A percentile compares a stretch with the other conserved stretches of the same genome.
These are phyloP conservation scores for Debaryomyces subglobosus DNA, from an alignment of 1,139 yeast species.

Conservation along the genomic window DNA sequence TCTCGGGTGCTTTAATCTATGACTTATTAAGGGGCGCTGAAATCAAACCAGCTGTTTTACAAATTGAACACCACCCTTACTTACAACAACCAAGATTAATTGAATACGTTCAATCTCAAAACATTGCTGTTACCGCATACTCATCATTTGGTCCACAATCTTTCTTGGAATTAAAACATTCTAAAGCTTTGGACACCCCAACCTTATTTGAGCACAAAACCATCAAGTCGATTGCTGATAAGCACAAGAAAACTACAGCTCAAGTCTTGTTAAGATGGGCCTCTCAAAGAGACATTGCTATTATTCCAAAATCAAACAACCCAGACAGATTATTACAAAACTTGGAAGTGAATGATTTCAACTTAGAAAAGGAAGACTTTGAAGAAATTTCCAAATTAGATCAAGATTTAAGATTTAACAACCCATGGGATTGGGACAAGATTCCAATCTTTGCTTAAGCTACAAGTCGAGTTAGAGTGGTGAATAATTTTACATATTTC, in stretches of 20 bases:
- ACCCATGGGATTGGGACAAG: slow-evolving; percentile 78
- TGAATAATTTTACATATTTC: background rate
- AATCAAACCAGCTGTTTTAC: slow-evolving; percentile 78
- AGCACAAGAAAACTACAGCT: slow-evolving; percentile 56
- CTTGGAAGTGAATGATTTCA: slow-evolving; percentile 56
- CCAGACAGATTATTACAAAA: slow-evolving; percentile 61
- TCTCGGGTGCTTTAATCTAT: slow-evolving; percentile 66
- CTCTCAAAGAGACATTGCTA: slow-evolving; percentile 69
- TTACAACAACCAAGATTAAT: slow-evolving; percentile 74
- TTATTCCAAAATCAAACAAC: slow-evolving; percentile 76
- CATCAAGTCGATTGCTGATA: slow-evolving; percentile 55
- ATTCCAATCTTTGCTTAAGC: slow-evolving; percentile 50
- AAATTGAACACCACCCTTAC: slow-evolving; percentile 93
- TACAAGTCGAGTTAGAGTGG: background rate
- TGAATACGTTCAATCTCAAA: slow-evolving; percentile 61
- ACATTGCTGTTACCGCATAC: slow-evolving; percentile 78
- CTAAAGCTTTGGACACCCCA: slow-evolving; percentile 55
- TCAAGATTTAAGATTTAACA: slow-evolving; percentile 76
- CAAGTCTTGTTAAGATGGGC: slow-evolving; percentile 82
- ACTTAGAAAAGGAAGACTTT: slow-evolving; percentile 57
- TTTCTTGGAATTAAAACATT: slow-evolving; percentile 58
- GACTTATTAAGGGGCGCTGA: slow-evolving; percentile 74
- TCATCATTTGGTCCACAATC: slow-evolving; percentile 85
- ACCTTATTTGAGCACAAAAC: slow-evolving; percentile 58
- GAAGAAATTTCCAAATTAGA: slow-evolving; percentile 59